Base-by-base conservation (phyloP, 2,329 filamentous ascomycete genomes). In the Colletotrichum acutatum region DNA sequence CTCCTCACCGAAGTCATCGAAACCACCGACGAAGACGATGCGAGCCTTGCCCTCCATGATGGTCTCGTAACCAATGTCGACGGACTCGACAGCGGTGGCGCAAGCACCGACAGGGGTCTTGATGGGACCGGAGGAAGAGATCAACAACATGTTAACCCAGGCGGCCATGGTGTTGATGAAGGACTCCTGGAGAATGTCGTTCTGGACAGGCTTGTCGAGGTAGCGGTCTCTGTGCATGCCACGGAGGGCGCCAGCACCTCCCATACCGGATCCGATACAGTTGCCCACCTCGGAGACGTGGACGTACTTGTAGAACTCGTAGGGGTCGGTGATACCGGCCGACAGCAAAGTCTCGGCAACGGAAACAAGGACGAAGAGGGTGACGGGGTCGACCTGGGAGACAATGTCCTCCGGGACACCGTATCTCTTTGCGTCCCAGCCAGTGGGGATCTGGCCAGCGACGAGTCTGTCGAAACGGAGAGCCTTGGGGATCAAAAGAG, bases 161-260 rank as follows among this genome's bases (percentile, higher is more conserved):
- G 97, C 97, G 78, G 94, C 93, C 96, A 99, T 99, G 68, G 97
- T 99, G 89, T 99, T 99, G 90, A 99, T 98, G 89, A 99, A 99
- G 14, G 97, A 98, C 85, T 99, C 97, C 82, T 99, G 97, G 16
- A 99, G 90, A 81, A 99, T 98, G 81, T 99, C 97, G 86, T 98
- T 99, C 85, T 99, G 97, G 62, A 99, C 90, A 68, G 96, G 97
- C 87, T 95, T 97, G 86, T 99, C 97, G 75, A 98, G 89, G 91
- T 93, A 98, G 73, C 97, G 94, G 83, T 98, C 96, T 84, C 96
- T 97, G 89, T 98, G 98, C 96, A 99, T 99, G 78, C 96, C 96
- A 79, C 95, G 93, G 76, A 99, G 90, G 78, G 97, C 97, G 78
- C 91, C 91, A 74, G 95, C 93, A 85, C 97, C 97, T 89, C 97